Evolutionary conservation across 768 basidiomycete species (phyloP), one percentile per base, ranked within the genome.

Genomic region (Macrolepiota albuminosa): DNA sequence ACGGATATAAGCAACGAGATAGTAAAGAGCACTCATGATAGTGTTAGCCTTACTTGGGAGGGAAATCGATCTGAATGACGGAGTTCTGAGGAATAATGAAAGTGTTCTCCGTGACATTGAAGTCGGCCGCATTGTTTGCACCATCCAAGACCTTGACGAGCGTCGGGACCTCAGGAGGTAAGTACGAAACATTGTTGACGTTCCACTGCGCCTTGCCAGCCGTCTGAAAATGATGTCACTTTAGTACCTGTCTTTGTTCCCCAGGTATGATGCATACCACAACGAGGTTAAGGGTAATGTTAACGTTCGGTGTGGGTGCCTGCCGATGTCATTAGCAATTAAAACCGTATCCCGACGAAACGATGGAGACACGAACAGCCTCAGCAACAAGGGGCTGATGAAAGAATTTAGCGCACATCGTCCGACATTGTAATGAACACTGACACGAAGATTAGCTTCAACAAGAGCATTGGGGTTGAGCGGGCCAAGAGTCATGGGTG

Each of bases 41-140:
- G n/a, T 36, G 21, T 18, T 21, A 21, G 13, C 42, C 66, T 10
- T 49, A 69, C 69, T 62, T 65, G 4, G 64, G 64, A 13, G 71
- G 70, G 69, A 79, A 72, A 16, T 64, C 67, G 6, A 81, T 33
- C 57, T 81, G 76, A 51, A 81, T 70, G 36, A 71, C 67, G 50
- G 72, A 67, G 63, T 78, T 75, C 13, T 56, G 43, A 0, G 77
- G 76, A 16, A 81, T 63, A 21, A 73, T 61, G 57, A 77, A 79
- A 3, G 78, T 74, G 50, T 78, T 70, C 49, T 76, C 76, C 6
- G 71, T 67, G 4, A 64, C 45, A 21, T 70, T 68, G 58, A 78
- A 69, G 46, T 75, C 70, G 1, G 67, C 62, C 0, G 70, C 58
- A 6, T 11, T 54, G 21, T 59, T 62, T 3, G 71, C 72, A 31